phyloP scores from a whole-genome alignment of 441 rosid species.

The Croton laevigatus region DNA sequence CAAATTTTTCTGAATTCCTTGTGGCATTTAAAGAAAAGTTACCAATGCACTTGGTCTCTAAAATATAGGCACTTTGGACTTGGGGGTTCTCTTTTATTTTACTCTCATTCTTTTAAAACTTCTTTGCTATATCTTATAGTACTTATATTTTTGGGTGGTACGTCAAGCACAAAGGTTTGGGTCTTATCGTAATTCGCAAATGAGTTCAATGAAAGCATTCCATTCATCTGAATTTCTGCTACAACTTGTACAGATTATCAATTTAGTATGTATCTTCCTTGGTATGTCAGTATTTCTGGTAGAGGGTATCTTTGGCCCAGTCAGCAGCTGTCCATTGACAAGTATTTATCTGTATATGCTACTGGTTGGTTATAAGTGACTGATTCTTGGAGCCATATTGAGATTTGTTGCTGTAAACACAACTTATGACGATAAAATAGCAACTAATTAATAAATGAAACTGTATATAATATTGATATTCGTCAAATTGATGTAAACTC shows the following conservation, averaged over 20 bases:
- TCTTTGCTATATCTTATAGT: background rate
- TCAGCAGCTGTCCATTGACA: background rate
- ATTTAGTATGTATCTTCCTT: no score
- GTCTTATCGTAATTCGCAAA: background rate
- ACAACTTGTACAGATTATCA: background rate
- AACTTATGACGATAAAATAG: background rate
- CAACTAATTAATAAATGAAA: no score
- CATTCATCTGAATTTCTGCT: background rate
- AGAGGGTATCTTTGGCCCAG: background rate
- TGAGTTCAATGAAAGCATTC: background rate
- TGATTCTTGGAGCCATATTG: background rate
- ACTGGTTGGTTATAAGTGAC: background rate
- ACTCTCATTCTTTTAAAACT: background rate
- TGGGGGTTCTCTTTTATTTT: background rate
- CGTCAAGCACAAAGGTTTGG: background rate
- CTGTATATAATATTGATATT: background rate
- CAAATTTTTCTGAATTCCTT: background rate
- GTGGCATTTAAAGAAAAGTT: background rate
- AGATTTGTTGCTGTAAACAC: background rate
- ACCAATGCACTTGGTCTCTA: background rate
- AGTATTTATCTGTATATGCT: background rate
- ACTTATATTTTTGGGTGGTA: background rate
- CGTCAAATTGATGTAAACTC: background rate
- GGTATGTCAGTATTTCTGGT: background rate
- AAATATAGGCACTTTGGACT: background rate